A percentile compares a stretch with the other conserved stretches of the same genome.
Conservation (phyloP, 2,329 filamentous ascomycete genomes). For the Trichoderma polysporum region DNA sequence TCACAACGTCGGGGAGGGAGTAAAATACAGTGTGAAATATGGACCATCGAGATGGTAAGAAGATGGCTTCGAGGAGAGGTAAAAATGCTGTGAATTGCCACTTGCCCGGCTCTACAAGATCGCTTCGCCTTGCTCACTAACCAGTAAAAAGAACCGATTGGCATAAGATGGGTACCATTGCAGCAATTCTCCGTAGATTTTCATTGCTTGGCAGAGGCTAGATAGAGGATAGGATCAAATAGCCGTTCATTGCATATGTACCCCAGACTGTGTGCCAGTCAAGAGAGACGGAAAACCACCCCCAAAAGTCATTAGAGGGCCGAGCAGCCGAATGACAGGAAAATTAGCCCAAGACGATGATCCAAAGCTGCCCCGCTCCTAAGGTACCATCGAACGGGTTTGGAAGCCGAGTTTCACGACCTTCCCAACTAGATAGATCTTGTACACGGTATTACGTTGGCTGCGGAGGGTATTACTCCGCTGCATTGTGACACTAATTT, state of each 20-base stretch:
- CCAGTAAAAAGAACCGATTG: too few species aligned
- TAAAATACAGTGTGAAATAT: too few species aligned
- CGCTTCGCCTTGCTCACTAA: too few species aligned
- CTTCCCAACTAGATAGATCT: constrained; percentile 17
- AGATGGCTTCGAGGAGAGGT: background rate
- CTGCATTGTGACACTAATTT: background rate
- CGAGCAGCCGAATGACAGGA: background rate
- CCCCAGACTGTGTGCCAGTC: background rate
- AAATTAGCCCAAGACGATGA: background rate
- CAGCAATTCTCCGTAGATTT: too few species aligned
- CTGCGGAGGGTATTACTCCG: background rate
- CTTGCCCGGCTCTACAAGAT: too few species aligned
- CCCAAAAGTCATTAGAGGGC: background rate
- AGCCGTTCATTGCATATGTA: background rate
- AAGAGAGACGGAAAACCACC: background rate
- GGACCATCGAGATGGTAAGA: too few species aligned
- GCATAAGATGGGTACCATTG: too few species aligned
- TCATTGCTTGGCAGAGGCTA: background rate
- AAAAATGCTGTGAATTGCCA: background rate
- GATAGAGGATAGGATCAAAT: too few species aligned
- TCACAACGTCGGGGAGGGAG: too few species aligned
- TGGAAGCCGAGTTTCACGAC: constrained; percentile 3
- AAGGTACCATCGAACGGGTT: background rate
- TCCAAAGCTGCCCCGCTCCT: background rate
- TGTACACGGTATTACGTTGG: background rate